Base-by-base conservation (phyloP, 1,284 basidiomycete genomes). In the Schizopora paradoxa region DNA sequence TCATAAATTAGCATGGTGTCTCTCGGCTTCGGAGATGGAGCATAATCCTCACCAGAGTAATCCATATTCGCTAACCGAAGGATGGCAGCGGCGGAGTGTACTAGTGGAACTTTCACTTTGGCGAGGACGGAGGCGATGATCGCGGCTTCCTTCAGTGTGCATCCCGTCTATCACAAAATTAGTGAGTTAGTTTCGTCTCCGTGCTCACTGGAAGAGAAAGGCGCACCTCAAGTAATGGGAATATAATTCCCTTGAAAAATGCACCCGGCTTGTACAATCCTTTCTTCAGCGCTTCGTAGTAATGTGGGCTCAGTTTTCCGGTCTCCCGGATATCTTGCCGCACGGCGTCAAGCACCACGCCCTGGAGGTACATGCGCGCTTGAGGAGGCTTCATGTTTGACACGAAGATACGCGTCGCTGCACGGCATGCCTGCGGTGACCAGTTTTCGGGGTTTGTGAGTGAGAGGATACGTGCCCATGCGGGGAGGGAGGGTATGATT, bases 211-310 rank as follows among this genome's bases (percentile, higher is more conserved):
- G 43, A n/a, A 35, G 18, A 32, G 13, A 36, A 2, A n/a, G 34
- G 66, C 83, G 50, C 57, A 91, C 91, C 60, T 96, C 92, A 54
- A 95, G 79, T 58, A 99, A 73, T 1, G 96, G 96, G 65, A 99
- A 99, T 28, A 99, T 76, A 49, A 99, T 85, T 3, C 95, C 96
- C 66, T 99, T 99, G 76, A 99, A 99, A 64, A 98, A 98, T 1
- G 96, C 94, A 1, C 89, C 89, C 3, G 96, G 96, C 66, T 99
- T 99, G 67, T 95, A 99, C 49, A 99, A 67, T 7, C 91, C 79
- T 56, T 92, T 86, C 63, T 93, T 95, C 56, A 99, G 66, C 19
- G 86, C 84, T 61, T 95, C 91, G 60, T 96, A 99, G 53, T 93
- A 89, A 53, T 99, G 96, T 21, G 92, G 87, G 58, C 90, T 87